Percentiles rank a stretch among this genome's conserved stretches.
Conservation (phyloP, 805 yeast species). For the Myxozyma lipomycoides region DNA sequence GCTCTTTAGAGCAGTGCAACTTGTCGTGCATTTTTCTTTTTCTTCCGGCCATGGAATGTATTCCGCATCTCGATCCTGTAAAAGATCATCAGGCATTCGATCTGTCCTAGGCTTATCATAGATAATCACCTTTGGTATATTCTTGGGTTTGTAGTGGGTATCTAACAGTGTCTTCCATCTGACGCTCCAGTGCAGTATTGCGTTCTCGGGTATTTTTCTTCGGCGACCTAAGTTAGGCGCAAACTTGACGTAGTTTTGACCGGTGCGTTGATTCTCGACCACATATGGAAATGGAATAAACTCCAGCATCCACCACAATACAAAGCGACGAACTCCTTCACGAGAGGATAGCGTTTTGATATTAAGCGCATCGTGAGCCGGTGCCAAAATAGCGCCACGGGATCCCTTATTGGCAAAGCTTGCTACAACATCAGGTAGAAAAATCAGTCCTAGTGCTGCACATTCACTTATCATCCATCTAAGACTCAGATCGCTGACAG, state of each 20-base stretch:
- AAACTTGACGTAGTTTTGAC: slow-evolving; percentile 50
- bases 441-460: slow-evolving; percentile 47
- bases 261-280: slow-evolving; percentile 42
- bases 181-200: slow-evolving; percentile 60
- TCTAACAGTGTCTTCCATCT: slow-evolving; percentile 40
- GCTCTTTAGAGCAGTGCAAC: too few relatives aligned
- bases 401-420: slow-evolving; percentile 44
- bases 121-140: slow-evolving; percentile 8
- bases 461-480: slow-evolving; percentile 62
- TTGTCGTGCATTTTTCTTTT: too few relatives aligned
- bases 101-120: slow-evolving; percentile 1
- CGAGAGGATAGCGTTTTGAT: slow-evolving; percentile 4
- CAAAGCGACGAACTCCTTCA: background rate
- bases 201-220: slow-evolving; percentile 48
- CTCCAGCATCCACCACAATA: slow-evolving; percentile 60
- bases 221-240: slow-evolving; percentile 55
- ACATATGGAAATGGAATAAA: slow-evolving; percentile 52
- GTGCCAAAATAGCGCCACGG: slow-evolving; percentile 7
- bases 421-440: slow-evolving; percentile 42
- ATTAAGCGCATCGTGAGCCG: slow-evolving; percentile 23
- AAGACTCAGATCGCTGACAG: slow-evolving; percentile 45
- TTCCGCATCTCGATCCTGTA: background rate
- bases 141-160: slow-evolving; percentile 14
- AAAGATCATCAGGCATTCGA: background rate
- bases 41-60: background rate